A percentile compares a stretch with the other conserved stretches of the same genome.
Evolutionary conservation across 805 yeast genomes (phyloP).

Genomic region (Pichia exigua): DNA sequence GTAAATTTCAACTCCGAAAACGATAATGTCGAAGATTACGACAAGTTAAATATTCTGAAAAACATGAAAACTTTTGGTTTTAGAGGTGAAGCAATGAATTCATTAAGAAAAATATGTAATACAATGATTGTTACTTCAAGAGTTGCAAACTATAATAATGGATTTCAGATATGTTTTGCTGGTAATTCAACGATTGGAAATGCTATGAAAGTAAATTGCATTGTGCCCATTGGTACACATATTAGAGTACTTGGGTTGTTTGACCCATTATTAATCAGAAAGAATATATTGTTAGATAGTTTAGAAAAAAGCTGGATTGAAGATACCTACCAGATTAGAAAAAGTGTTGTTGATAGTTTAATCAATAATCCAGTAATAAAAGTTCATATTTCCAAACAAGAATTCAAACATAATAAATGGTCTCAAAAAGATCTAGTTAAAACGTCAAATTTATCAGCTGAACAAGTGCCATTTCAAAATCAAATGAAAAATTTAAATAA

Average conservation of each 20-base stretch:
- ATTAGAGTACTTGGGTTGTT: slow-evolving; percentile 35
- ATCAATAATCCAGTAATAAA: slow-evolving; percentile 20
- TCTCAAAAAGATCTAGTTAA: not conserved
- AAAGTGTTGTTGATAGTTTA: slow-evolving; percentile 24
- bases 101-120: slow-evolving; percentile 41
- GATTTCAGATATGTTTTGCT: slow-evolving; percentile 20
- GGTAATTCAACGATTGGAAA: slow-evolving; percentile 11
- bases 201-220: not conserved
- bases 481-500: slow-evolving; percentile 16
- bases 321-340: slow-evolving; percentile 25
- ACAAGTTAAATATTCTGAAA: slow-evolving; percentile 27
- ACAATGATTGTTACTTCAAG: slow-evolving; percentile 43
- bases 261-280: slow-evolving; percentile 37
- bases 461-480: not conserved
- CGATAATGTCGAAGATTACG: not conserved
- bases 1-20: slow-evolving; percentile 13
- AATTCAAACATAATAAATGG: not conserved
- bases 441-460: not conserved
- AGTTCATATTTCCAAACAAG: slow-evolving; percentile 13
- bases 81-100: slow-evolving; percentile 62
- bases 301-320: slow-evolving; percentile 15
- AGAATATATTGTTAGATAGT: slow-evolving; percentile 17
- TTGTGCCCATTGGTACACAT: slow-evolving; percentile 30
- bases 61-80: slow-evolving; percentile 48
- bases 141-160: slow-evolving; percentile 20